Evolutionary conservation across 805 yeast genomes (phyloP).

Genomic region (Priceomyces castillae): DNA sequence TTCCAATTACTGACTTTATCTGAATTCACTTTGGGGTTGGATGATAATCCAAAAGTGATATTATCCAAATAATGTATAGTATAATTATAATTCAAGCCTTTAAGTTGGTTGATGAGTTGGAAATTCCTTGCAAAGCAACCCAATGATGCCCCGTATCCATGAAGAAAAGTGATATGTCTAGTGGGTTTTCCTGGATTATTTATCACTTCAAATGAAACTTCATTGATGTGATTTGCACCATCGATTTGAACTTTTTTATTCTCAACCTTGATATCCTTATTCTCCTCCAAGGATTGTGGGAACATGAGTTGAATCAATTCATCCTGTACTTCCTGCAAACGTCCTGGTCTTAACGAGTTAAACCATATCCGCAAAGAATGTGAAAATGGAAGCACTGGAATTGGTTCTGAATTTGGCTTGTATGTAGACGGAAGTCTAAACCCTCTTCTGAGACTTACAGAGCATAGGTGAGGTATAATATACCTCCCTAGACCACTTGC

Average conservation of each 20-base stretch:
- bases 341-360: slow-evolving; percentile 19
- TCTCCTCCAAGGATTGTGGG: slow-evolving; percentile 20
- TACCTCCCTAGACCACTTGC: background rate
- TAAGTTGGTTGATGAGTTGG: slow-evolving; percentile 34
- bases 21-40: slow-evolving; percentile 38
- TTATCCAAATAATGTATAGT: slow-evolving; percentile 51
- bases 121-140: slow-evolving; percentile 58
- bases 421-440: slow-evolving; percentile 17
- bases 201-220: slow-evolving; percentile 29
- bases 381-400: slow-evolving; percentile 14
- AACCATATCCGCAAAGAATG: slow-evolving; percentile 19
- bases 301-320: slow-evolving; percentile 35
- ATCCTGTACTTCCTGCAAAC: slow-evolving; percentile 32
- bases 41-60: slow-evolving; percentile 50
- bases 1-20: slow-evolving; percentile 18
- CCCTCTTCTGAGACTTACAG: background rate
- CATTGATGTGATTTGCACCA: slow-evolving; percentile 30
- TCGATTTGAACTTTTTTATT: slow-evolving; percentile 22
- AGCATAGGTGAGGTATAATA: background rate
- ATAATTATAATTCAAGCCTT: slow-evolving; percentile 33
- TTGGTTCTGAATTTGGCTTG: slow-evolving; percentile 11
- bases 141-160: slow-evolving; percentile 56
- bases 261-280: slow-evolving; percentile 18
- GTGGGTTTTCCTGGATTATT: slow-evolving; percentile 22
- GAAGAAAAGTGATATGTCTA: slow-evolving; percentile 50